Percentiles rank a stretch among this genome's conserved stretches.
phyloP scores from a whole-genome alignment of 768 basidiomycete species.

The Termitomyces sp. region DNA sequence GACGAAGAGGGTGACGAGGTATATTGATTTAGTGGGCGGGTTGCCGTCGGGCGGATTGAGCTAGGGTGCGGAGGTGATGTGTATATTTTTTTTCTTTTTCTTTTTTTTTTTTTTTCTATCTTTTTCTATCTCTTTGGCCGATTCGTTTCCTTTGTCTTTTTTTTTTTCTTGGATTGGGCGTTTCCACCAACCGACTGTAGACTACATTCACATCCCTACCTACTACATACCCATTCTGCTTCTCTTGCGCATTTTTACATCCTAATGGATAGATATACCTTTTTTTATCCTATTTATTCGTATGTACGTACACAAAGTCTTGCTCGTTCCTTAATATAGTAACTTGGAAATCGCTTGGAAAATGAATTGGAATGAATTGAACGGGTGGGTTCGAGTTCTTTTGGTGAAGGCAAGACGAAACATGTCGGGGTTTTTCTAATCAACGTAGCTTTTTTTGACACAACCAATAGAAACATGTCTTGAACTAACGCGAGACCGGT shows the following conservation, averaged over 20 bases:
- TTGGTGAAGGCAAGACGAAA: too few species aligned
- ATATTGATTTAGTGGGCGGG: slow-evolving; percentile 63
- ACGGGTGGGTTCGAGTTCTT: too few species aligned
- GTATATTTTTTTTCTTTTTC: background rate
- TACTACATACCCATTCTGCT: background rate
- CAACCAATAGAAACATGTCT: too few species aligned
- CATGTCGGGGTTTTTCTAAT: too few species aligned
- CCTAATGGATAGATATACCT: background rate
- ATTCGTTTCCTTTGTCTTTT: background rate
- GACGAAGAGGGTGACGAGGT: slow-evolving; percentile 75
- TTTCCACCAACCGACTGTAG: slow-evolving; percentile 3
- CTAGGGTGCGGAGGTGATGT: slow-evolving; percentile 1
- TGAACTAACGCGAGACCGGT: too few species aligned
- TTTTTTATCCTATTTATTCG: background rate
- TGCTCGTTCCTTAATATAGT: background rate
- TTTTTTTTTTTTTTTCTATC: background rate
- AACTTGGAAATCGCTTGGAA: too few species aligned
- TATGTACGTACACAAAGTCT: background rate
- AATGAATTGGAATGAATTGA: too few species aligned
- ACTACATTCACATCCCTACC: background rate
- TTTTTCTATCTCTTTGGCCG: too few species aligned
- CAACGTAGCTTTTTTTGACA: too few species aligned
- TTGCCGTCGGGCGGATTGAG: slow-evolving; percentile 9
- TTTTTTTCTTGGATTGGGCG: background rate
- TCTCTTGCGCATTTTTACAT: background rate